phyloP scores from a whole-genome alignment of 768 basidiomycete genomes.

The Psilocybe azurescens region DNA sequence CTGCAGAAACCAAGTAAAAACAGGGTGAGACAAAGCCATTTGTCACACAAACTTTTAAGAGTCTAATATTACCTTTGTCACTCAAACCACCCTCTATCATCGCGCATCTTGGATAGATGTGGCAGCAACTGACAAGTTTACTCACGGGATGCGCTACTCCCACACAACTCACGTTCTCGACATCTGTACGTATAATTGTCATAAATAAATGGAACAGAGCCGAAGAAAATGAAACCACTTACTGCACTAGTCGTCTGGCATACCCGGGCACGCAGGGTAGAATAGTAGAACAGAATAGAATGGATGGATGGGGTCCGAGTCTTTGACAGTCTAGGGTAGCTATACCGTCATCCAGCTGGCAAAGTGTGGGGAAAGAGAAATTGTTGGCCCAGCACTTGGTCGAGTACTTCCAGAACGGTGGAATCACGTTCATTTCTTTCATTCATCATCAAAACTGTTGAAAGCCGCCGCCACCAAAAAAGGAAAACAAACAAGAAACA shows the following conservation, averaged over 20 bases:
- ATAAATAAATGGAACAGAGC: background rate
- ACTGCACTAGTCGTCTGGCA: background rate
- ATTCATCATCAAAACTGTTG: no score
- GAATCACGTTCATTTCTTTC: background rate
- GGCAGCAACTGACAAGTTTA: no score
- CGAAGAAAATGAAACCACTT: no score
- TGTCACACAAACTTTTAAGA: background rate
- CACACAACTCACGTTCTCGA: background rate
- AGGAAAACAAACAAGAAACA: no score
- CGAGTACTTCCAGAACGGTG: background rate
- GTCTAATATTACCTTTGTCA: background rate
- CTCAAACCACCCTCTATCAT: background rate
- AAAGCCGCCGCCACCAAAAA: no score
- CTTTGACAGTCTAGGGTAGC: constrained; percentile 10
- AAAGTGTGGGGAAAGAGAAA: background rate
- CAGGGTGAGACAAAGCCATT: background rate
- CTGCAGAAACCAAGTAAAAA: no score
- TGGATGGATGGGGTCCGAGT: background rate
- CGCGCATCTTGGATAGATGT: no score
- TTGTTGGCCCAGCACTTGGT: background rate
- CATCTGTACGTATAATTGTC: background rate
- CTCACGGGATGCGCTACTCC: background rate
- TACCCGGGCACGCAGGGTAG: background rate
- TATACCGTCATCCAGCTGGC: constrained; percentile 7
- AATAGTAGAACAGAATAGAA: background rate